These are phyloP conservation scores for Colletotrichum sp. DNA, from an alignment of 2,329 filamentous ascomycete genomes.

Conservation along the genomic window DNA sequence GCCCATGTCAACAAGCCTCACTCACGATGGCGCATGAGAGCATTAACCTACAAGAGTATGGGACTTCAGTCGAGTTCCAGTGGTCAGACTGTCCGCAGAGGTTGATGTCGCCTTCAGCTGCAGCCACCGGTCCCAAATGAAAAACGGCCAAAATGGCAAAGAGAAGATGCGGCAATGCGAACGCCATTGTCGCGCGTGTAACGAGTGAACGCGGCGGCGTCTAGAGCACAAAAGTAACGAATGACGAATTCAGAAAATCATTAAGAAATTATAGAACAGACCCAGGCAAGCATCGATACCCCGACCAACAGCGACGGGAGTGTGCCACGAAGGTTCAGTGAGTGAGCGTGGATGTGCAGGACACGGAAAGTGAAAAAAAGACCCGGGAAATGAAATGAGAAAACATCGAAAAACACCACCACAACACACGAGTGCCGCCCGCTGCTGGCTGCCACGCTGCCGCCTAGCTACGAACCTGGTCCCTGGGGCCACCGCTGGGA, in stretches of 20 bases:
- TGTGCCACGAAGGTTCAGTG: background rate
- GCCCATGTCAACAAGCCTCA: background rate
- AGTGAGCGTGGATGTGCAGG: background rate
- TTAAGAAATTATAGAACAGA: background rate
- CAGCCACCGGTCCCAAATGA: background rate
- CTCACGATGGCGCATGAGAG: background rate
- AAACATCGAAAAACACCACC: background rate
- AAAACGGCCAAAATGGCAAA: background rate
- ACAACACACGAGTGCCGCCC: background rate
- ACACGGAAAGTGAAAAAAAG: background rate
- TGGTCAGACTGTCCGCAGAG: conserved; percentile 19
- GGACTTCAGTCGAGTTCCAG: conserved; percentile 18
- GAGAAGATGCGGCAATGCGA: background rate
- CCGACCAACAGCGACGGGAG: background rate
- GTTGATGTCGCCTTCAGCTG: background rate
- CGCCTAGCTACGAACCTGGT: background rate
- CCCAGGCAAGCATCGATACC: background rate
- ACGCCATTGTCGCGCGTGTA: background rate
- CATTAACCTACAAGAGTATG: conserved; percentile 10
- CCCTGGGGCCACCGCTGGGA: background rate
- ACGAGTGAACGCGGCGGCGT: background rate
- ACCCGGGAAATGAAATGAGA: background rate
- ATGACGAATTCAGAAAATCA: background rate
- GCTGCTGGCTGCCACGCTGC: background rate
- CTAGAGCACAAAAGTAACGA: background rate